Evolutionary conservation across 768 basidiomycete species (phyloP).

Genomic region (Pulveroboletus frians): DNA sequence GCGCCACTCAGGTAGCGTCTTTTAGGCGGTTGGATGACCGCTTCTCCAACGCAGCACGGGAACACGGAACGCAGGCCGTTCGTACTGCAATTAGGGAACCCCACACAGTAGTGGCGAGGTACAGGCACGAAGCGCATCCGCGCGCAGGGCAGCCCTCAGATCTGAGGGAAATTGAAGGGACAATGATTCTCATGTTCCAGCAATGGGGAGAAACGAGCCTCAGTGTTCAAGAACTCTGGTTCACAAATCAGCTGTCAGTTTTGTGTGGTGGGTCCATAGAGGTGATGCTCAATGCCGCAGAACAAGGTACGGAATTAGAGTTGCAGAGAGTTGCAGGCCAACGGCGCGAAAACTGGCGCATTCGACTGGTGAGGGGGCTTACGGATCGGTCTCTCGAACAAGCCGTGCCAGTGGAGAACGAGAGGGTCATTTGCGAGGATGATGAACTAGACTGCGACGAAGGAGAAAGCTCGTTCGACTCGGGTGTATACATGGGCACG

Average conservation of each 20-base stretch:
- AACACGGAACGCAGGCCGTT: conserved; percentile 5
- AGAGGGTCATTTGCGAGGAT: conserved; percentile 16
- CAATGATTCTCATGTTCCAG: conserved; percentile 51
- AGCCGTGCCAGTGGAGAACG: conserved; percentile 6
- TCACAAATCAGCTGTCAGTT: conserved; percentile 34
- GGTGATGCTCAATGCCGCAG: conserved; percentile 22
- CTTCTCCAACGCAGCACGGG: conserved; percentile 31
- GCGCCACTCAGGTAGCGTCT: conserved; percentile 61
- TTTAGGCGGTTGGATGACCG: conserved; percentile 48
- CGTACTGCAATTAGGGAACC: conserved; percentile 10
- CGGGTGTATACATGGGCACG: conserved; percentile 20
- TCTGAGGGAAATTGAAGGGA: conserved; percentile 43
- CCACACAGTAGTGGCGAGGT: conserved; percentile 46
- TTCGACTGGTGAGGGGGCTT: conserved; percentile 25
- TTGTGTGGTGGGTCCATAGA: conserved; percentile 34
- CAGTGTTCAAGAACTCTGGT: conserved; percentile 43
- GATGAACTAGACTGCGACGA: conserved; percentile 17
- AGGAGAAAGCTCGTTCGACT: conserved; percentile 25
- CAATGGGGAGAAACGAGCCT: conserved; percentile 45
- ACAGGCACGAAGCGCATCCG: conserved; percentile 50
- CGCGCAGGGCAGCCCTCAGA: conserved; percentile 40
- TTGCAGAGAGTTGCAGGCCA: conserved; percentile 17
- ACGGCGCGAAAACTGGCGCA: conserved; percentile 26
- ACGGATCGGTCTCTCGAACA: conserved; percentile 4
- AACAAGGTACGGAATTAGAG: conserved; percentile 22